Conservation (phyloP, 169 alveolate species). For the Plasmodium gaboni region DNA sequence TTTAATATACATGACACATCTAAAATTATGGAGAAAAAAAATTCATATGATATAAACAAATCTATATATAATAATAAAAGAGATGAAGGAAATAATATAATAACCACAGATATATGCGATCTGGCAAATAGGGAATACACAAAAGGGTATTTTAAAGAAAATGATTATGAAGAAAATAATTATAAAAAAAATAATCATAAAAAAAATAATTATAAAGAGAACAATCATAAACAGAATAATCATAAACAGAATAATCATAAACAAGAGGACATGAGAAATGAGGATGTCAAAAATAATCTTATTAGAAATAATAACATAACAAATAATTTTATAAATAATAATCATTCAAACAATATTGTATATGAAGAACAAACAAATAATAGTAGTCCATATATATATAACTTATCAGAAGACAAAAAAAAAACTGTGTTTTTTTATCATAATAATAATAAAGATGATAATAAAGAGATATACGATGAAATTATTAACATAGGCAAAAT, state of each 20-base stretch:
- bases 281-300: neutral
- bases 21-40: neutral
- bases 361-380: neutral
- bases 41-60: neutral
- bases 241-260: neutral
- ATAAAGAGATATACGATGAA: slow-evolving; percentile 26
- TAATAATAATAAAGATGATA: neutral
- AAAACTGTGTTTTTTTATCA: slow-evolving; percentile 7
- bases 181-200: neutral
- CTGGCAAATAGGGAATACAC: neutral
- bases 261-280: neutral
- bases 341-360: neutral
- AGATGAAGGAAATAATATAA: neutral
- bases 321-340: neutral
- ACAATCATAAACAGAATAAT: neutral
- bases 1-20: neutral
- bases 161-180: neutral
- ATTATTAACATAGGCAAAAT: slow-evolving; percentile 37
- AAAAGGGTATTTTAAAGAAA: neutral
- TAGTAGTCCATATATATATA: neutral
- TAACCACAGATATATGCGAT: neutral
- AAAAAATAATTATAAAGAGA: neutral
- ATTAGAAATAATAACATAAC: neutral
- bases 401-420: neutral
- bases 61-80: neutral